Evolutionary conservation across 371 early-diverging fungal genomes (phyloP).

Genomic region (Quaeritorhiza haematococci): DNA sequence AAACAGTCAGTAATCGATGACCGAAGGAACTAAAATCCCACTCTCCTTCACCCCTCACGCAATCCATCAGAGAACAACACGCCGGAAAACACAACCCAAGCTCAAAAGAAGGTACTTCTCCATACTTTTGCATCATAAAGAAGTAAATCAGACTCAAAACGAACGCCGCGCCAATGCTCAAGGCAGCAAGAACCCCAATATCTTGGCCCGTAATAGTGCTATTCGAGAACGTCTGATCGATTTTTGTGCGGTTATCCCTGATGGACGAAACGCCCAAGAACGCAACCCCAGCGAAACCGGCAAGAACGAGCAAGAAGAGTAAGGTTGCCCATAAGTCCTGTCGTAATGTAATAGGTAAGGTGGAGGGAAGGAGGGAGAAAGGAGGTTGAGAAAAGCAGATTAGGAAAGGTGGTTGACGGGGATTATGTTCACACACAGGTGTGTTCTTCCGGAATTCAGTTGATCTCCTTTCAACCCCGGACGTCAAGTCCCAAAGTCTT

Average conservation of each 20-base stretch:
- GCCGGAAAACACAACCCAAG: not conserved
- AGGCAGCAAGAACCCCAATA: slow-evolving; percentile 10
- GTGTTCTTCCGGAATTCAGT: too few species aligned
- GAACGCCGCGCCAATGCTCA: slow-evolving; percentile 11
- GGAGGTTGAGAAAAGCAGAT: too few species aligned
- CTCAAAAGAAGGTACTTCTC: not conserved
- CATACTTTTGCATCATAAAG: slow-evolving; percentile 13
- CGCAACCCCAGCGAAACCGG: slow-evolving; percentile 37
- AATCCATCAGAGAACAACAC: not conserved
- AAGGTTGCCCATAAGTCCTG: slow-evolving; percentile 55
- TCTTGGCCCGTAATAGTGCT: not conserved
- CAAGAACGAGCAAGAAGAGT: slow-evolving; percentile 39
- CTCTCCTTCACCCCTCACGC: too few species aligned
- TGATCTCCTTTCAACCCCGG: too few species aligned
- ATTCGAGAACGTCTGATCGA: not conserved
- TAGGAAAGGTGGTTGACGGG: too few species aligned
- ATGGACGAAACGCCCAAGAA: slow-evolving; percentile 7
- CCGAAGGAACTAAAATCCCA: not conserved
- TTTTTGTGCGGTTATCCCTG: not conserved
- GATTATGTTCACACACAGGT: too few species aligned
- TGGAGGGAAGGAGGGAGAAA: too few species aligned
- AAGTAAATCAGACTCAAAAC: slow-evolving; percentile 16
- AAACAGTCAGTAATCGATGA: too few species aligned
- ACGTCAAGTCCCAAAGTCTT: too few species aligned
- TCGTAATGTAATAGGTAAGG: too few species aligned